Base-by-base conservation (phyloP, 352 stramenopile species). In the Pythium oligandrum region DNA sequence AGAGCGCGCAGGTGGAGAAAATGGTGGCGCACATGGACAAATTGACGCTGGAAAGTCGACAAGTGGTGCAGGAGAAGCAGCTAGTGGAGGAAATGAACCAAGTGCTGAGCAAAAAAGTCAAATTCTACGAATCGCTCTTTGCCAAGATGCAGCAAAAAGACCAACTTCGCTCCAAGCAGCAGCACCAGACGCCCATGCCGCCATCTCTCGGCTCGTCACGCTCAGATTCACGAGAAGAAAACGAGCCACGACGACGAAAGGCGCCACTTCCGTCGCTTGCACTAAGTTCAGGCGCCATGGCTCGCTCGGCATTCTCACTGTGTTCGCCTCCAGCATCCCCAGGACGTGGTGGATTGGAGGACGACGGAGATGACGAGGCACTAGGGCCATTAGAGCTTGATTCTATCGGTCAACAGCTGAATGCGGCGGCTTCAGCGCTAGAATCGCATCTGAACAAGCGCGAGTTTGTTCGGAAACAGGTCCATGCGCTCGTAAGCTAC, bases 41-140 rank as follows among this genome's bases (percentile, higher is more conserved):
- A 4, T 37, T 85, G 2, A 48, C 49, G 6, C 40, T 44, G 8
- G 66, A 83, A 48, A 81, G 78, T 36, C 70, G 63, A 35, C 63
- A 64, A 10, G 44, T 46, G 4, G 68, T 61, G 48, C 71, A 82
- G 4, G 73, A 83, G 26, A 75, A 76, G 60, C 62, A 75, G 43
- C 65, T 88, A 4, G 70, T 82, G 11, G 72, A 84, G n/a, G 71
- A 83, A 30, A 88, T 88, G 75, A 85, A 78, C 17, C 56, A 60
- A 3, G 67, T 53, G 0, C 47, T 88, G 11, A 86, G 70, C 53
- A 75, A 79, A 49, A 84, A 81, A 38, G 49, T 88, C 33, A 75
- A 75, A 40, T 86, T 88, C 44, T 88, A 84, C 58, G 74, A 86
- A 37, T 74, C 86, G 36, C 50, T 88, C 10, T 80, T 88, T 33